Base-by-base conservation (phyloP, 495 filamentous ascomycete genomes). In the Pseudevernia furfuracea region DNA sequence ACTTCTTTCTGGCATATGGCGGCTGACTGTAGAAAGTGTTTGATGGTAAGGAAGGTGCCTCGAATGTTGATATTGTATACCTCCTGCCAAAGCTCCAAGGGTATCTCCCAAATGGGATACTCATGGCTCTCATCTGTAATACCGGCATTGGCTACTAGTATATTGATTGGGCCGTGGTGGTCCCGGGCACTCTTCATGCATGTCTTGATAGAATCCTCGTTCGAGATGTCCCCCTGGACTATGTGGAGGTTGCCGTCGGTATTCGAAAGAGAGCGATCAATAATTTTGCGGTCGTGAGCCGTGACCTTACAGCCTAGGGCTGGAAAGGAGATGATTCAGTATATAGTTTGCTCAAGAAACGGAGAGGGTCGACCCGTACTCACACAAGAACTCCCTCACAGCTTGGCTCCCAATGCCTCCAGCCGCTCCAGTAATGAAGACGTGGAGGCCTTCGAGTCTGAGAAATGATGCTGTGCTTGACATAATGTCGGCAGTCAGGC, bases 391-490 rank as follows among this genome's bases (percentile, higher is more conserved):
- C 64, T 84, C 81, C 58, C 71, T 71, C 12, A 83, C 78, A 1
- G 79, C 74, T 55, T 79, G 67, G 65, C 77, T 66, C 2, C 82
- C 83, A 72, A 84, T 82, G 21, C 77, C 76, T 53, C 80, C 76
- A n/a, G 79, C 78, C 32, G 81, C 81, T 30, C 81, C 82, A 17
- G 80, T 83, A n/a, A 85, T 74, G 60, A 85, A 81, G n/a, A 79
- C 80, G 74, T 84, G 81, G 19, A 75, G 72, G 23, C 77, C 80
- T 70, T 83, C 78, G 11, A 85, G 67, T 5, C 72, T 76, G 30
- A 84, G 71, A 62, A 81, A 83, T 14, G 80, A 80, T n/a, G 44
- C 8, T 19, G 36, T 60, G 9, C 28, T n/a, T 44, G 58, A 43
- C 30, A 41, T 28, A 10, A 44, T 19, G 38, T 30, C 21, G 58